These are phyloP conservation scores for Phallus indusiatus DNA, from an alignment of 768 basidiomycete species.

Conservation along the genomic window DNA sequence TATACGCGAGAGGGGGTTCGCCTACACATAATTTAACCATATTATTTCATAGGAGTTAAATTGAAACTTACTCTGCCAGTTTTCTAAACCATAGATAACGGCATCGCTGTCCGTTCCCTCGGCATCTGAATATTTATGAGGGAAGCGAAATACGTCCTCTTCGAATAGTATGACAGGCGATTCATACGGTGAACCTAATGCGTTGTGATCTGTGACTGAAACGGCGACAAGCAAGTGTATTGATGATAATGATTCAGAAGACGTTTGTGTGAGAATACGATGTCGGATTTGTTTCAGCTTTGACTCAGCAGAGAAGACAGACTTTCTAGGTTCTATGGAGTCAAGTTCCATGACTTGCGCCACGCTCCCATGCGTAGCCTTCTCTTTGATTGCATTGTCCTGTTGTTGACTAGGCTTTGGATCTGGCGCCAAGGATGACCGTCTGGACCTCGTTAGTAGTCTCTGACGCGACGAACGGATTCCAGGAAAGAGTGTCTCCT, in stretches of 20 bases:
- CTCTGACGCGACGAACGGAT: slow-evolving; percentile 27
- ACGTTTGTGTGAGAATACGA: slow-evolving; percentile 18
- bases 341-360: slow-evolving; percentile 10
- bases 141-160: slow-evolving; percentile 30
- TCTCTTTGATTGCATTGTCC: slow-evolving; percentile 15
- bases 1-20: slow-evolving; percentile 14
- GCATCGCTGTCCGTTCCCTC: slow-evolving; percentile 16
- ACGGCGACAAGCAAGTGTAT: slow-evolving; percentile 47
- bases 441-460: slow-evolving; percentile 16
- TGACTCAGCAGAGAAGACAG: slow-evolving; percentile 6
- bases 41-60: not conserved
- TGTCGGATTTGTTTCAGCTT: slow-evolving; percentile 13
- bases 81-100: slow-evolving; percentile 41
- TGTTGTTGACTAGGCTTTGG: slow-evolving; percentile 16
- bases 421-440: slow-evolving; percentile 15
- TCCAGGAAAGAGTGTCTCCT: slow-evolving; percentile 37
- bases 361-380: slow-evolving; percentile 12
- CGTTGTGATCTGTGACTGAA: slow-evolving; percentile 35
- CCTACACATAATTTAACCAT: slow-evolving; percentile 7
- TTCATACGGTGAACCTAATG: slow-evolving; percentile 28
- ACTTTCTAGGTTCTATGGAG: slow-evolving; percentile 1
- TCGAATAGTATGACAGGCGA: slow-evolving; percentile 29
- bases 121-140: slow-evolving; percentile 16
- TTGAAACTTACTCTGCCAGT: slow-evolving; percentile 37
- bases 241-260: slow-evolving; percentile 18